phyloP scores from a whole-genome alignment of 2,329 filamentous ascomycete species.

The Neonectria sp. region DNA sequence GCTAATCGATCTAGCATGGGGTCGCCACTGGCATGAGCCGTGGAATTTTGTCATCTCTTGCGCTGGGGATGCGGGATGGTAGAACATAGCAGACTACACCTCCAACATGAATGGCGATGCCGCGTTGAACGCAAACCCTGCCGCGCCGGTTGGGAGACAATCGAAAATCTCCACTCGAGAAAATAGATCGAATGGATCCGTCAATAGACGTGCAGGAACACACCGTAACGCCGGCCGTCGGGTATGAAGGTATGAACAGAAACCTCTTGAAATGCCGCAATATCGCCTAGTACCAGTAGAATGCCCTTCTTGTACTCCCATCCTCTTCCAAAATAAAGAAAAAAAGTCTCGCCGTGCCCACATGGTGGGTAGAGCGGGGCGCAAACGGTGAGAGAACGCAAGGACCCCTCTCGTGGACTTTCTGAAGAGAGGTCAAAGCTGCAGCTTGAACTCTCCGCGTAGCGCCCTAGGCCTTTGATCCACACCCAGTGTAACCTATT shows the following conservation, averaged over 20 bases:
- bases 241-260: conserved; percentile 22
- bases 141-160: no score
- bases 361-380: conserved; percentile 23
- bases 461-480: conserved; percentile 20
- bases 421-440: conserved; percentile 31
- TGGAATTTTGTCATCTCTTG: no score
- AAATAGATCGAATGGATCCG: no score
- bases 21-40: no score
- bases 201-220: conserved; percentile 5
- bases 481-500: conserved; percentile 27
- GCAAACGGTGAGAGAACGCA: conserved; percentile 26
- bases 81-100: no score
- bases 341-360: conserved; percentile 10
- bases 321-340: background rate
- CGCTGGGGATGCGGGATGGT: no score
- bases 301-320: conserved; percentile 2
- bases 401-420: conserved; percentile 16
- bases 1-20: no score
- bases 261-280: conserved; percentile 23
- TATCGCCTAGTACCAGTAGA: conserved; percentile 3
- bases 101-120: no score
- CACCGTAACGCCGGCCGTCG: conserved; percentile 26
- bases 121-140: no score
- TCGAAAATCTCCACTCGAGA: no score
- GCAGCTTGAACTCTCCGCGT: conserved; percentile 31